phyloP scores from a whole-genome alignment of 2,329 filamentous ascomycete species.

The Fusarium haematococcum region DNA sequence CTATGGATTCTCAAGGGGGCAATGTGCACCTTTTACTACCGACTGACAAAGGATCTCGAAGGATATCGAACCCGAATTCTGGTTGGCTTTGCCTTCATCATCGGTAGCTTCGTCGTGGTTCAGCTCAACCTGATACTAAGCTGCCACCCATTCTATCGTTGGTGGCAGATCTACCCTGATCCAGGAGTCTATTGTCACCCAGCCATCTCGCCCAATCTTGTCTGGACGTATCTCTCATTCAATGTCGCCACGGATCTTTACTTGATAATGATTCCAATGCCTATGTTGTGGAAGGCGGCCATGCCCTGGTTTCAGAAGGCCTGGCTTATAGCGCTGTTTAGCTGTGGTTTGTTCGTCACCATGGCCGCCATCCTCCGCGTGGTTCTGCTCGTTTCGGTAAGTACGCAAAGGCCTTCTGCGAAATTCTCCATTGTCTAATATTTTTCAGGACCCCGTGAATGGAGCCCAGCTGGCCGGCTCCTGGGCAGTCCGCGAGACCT shows the following conservation, averaged over 20 bases:
- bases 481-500: slow-evolving; percentile 58
- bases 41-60: slow-evolving; percentile 60
- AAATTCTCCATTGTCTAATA: background rate
- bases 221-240: slow-evolving; percentile 63
- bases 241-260: slow-evolving; percentile 70
- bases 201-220: slow-evolving; percentile 61
- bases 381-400: slow-evolving; percentile 45
- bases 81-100: slow-evolving; percentile 63
- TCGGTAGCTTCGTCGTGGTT: slow-evolving; percentile 60
- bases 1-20: slow-evolving; percentile 69
- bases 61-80: slow-evolving; percentile 59
- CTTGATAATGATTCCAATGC: slow-evolving; percentile 68
- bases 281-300: slow-evolving; percentile 58
- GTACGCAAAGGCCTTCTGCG: background rate
- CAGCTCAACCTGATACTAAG: slow-evolving; percentile 63
- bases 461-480: slow-evolving; percentile 55
- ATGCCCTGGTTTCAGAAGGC: slow-evolving; percentile 53
- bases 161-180: slow-evolving; percentile 71
- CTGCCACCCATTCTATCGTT: slow-evolving; percentile 64
- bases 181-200: slow-evolving; percentile 64
- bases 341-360: slow-evolving; percentile 55
- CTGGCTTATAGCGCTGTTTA: slow-evolving; percentile 54
- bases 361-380: slow-evolving; percentile 53
- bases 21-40: slow-evolving; percentile 67
- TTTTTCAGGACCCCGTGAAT: slow-evolving; percentile 53